Evolutionary conservation across 768 basidiomycete genomes (phyloP), one percentile per base, ranked within the genome.

Genomic region (Psilocybe tampanensis): DNA sequence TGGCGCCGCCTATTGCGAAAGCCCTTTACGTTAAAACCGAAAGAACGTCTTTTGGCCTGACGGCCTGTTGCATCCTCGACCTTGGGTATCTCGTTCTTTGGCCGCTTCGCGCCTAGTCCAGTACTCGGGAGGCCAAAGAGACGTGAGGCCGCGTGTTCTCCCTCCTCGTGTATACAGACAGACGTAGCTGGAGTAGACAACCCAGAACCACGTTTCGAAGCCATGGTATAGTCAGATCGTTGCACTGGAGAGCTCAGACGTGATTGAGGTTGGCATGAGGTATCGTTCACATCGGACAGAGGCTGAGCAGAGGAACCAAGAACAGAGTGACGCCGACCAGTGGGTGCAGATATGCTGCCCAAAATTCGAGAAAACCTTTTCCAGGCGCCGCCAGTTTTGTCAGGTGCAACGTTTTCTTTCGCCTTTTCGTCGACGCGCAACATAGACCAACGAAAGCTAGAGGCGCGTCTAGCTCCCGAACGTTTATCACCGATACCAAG

Each of bases 111-210:
- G 8, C 8, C n/a, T 15, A 29, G 17, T 23, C 58, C 49, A 52
- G 24, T 55, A 33, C 56, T 56, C 17, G 60, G 58, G 12, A 54
- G 44, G 21, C 60, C 60, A 55, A 64, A 64, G 34, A 64, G 60
- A 47, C 60, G 55, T 36, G 63, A 61, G 11, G 63, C 52, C 13
- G 60, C 55, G 24, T 64, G 63, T 58, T 64, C 63, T 34, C 60
- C 63, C 12, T 63, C 58, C 53, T 64, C 60, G 39, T 55, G 22
- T 17, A 59, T 42, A 29, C 57, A 52, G 9, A 52, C 41, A 19
- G 41, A 19, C 26, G 34, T 33, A 22, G 21, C 23, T 36, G 42
- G 19, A 11, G 33, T 8, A 2, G 47, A 19, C 11, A 47, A 44
- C 12, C 22, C 53, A 54, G 56, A 51, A 23, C 33, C 45, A 41